These are phyloP conservation scores for Hyaloscypha bicolor DNA, from an alignment of 495 filamentous ascomycete species.

Conservation along the genomic window DNA sequence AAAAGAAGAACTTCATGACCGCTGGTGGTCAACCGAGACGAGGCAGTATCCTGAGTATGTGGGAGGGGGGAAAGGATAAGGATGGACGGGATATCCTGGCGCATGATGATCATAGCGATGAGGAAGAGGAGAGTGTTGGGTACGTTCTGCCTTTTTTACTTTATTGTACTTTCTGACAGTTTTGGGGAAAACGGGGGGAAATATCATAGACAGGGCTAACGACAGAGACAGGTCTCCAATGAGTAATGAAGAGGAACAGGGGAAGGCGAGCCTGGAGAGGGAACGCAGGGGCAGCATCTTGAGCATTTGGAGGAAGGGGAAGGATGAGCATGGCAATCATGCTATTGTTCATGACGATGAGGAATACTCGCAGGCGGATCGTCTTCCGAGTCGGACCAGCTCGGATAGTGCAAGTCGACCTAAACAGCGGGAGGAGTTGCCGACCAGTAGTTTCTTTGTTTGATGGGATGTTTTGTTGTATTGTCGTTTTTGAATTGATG, in stretches of 20 bases:
- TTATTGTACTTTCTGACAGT: neutral
- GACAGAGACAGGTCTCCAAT: neutral
- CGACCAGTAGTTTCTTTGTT: no score
- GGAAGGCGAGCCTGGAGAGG: neutral
- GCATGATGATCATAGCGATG: conserved; percentile 18
- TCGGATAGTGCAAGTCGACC: no score
- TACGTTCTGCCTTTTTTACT: neutral
- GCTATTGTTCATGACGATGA: conserved; percentile 28
- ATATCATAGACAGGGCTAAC: no score
- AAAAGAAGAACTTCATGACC: neutral
- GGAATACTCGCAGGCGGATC: neutral
- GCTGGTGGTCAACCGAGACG: neutral
- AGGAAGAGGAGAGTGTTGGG: neutral
- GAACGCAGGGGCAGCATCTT: conserved; percentile 22
- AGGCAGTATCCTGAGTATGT: conserved; percentile 25
- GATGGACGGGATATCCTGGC: conserved; percentile 20
- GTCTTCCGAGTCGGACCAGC: no score
- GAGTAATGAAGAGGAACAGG: neutral
- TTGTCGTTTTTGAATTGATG: neutral
- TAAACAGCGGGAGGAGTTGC: no score
- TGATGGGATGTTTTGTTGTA: neutral
- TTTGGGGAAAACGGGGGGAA: no score
- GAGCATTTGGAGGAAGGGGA: conserved; percentile 21
- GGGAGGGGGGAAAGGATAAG: conserved; percentile 25
- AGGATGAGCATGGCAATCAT: conserved; percentile 17